phyloP scores from a whole-genome alignment of 1,284 basidiomycete genomes.

The Malassezia slooffiae region DNA sequence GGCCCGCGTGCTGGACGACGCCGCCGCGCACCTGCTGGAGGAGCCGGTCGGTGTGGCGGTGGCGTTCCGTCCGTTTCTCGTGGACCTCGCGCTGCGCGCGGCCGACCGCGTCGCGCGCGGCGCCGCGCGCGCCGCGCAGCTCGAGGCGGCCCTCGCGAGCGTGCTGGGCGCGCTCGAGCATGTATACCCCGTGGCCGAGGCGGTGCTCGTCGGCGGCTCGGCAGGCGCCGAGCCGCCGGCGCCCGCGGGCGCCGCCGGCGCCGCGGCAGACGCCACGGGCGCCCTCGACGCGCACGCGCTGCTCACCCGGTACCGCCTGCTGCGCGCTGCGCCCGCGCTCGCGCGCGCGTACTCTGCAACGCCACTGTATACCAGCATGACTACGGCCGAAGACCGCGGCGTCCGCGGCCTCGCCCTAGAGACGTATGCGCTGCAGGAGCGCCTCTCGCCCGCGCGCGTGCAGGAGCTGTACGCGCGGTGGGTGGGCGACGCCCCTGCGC shows the following conservation, averaged over 20 bases:
- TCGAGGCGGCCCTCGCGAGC: constrained; percentile 21
- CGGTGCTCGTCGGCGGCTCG: constrained; percentile 11
- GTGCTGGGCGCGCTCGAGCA: constrained; percentile 34
- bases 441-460: constrained; percentile 18
- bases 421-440: constrained; percentile 20
- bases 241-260: no score
- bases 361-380: constrained; percentile 17
- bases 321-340: constrained; percentile 12
- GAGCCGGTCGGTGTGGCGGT: constrained; percentile 29
- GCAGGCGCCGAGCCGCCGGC: no score
- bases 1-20: constrained; percentile 1
- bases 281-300: no score
- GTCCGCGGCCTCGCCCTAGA: constrained; percentile 25
- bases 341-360: background rate
- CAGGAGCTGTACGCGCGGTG: constrained; percentile 21
- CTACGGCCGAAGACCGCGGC: background rate
- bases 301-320: constrained; percentile 16
- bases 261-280: no score
- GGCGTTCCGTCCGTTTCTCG: constrained; percentile 35
- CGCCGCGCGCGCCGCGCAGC: constrained; percentile 3
- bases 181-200: background rate
- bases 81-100: constrained; percentile 35
- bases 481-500: constrained; percentile 8
- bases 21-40: constrained; percentile 26
- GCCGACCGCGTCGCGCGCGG: constrained; percentile 15